These are phyloP conservation scores for Pouteria glomerata DNA, from an alignment of 148 eudicot genomes.

Conservation along the genomic window DNA sequence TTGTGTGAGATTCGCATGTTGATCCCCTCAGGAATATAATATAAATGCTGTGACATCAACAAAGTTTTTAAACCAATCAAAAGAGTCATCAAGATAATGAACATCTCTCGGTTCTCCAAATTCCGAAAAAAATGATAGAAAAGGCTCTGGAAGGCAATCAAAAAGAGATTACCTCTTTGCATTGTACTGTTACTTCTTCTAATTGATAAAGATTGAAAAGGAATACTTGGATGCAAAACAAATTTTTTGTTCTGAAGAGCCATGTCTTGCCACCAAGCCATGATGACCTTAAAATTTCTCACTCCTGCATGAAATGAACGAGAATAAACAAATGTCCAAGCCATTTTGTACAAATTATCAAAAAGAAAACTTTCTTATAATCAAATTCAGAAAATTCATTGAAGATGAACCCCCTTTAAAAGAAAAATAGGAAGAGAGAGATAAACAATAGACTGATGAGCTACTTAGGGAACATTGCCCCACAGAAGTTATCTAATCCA, in stretches of 20 bases:
- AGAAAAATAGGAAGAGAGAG: no score
- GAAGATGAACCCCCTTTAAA: background rate
- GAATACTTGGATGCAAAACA: constrained; percentile 23
- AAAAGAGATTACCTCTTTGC: constrained; percentile 34
- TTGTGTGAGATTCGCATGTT: background rate
- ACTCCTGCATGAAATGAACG: constrained; percentile 31
- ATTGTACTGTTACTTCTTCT: constrained; percentile 27
- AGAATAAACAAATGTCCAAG: background rate
- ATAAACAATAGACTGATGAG: no score
- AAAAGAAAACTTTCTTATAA: background rate
- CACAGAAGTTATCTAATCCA: no score
- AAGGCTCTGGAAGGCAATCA: background rate
- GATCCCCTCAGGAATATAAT: background rate
- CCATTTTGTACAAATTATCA: background rate
- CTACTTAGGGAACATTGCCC: no score
- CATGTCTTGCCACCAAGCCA: constrained; percentile 96
- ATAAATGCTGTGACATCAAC: background rate
- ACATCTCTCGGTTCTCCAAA: background rate
- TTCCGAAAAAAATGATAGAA: background rate
- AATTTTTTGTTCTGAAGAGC: constrained; percentile 45
- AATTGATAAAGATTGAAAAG: constrained; percentile 23
- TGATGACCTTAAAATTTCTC: constrained; percentile 62
- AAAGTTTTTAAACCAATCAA: background rate
- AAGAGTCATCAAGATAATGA: background rate
- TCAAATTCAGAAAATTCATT: background rate